Evolutionary conservation across 2,329 filamentous ascomycete genomes (phyloP).

Genomic region (Shiraia bambusicola): DNA sequence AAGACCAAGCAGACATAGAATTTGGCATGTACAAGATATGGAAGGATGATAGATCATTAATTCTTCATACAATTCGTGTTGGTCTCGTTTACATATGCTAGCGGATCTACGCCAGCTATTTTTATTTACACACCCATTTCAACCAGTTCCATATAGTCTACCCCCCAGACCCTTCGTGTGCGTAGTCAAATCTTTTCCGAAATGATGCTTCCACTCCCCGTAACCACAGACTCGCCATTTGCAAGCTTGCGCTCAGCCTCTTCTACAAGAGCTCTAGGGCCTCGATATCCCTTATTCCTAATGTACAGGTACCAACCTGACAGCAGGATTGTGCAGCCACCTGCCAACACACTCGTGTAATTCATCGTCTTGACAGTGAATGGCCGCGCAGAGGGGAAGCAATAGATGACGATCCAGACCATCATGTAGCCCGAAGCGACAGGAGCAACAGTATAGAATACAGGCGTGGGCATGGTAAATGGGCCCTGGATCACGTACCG

Average conservation of each 20-base stretch:
- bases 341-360: constrained; percentile 56
- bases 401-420: constrained; percentile 65
- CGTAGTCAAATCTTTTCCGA: no score
- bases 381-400: constrained; percentile 54
- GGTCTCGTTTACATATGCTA: no score
- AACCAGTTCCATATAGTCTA: no score
- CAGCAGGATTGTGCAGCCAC: constrained; percentile 54
- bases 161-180: no score
- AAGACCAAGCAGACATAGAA: neutral
- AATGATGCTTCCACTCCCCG: no score
- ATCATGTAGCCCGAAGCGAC: constrained; percentile 60
- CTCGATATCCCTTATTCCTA: constrained; percentile 42
- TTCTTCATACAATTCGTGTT: no score
- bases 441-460: constrained; percentile 53
- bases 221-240: constrained; percentile 9
- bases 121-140: no score
- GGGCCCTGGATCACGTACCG: constrained; percentile 56
- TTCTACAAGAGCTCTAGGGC: constrained; percentile 35
- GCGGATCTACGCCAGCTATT: no score
- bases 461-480: constrained; percentile 53
- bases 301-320: constrained; percentile 48
- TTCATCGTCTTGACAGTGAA: constrained; percentile 55
- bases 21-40: no score
- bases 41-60: no score
- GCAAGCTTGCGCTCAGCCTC: constrained; percentile 20